Conservation (phyloP, 2,329 filamentous ascomycete species). For the Chrysoporthe deuterocubensis region DNA sequence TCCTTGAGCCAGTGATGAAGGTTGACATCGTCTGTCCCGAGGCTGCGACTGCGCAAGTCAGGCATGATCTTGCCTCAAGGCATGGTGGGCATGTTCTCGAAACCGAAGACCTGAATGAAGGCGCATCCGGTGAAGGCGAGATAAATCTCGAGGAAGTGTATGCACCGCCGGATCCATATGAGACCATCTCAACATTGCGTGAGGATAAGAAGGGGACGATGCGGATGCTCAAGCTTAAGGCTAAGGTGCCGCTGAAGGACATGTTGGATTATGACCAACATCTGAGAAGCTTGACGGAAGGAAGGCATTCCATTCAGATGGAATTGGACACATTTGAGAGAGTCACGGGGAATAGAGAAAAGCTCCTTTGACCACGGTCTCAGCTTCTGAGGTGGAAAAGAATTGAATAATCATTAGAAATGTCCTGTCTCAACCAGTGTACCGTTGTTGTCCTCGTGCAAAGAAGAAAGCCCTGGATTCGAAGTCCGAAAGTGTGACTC, state of each 20-base stretch:
- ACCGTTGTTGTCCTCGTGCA: neutral
- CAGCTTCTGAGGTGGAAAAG: neutral
- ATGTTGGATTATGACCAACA: conserved; percentile 96
- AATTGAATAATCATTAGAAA: neutral
- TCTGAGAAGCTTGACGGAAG: conserved; percentile 84
- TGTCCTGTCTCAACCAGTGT: neutral
- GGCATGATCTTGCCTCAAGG: conserved; percentile 77
- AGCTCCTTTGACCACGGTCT: conserved; percentile 42
- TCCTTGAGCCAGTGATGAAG: conserved; percentile 95
- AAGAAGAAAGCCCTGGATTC: neutral
- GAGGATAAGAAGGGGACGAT: conserved; percentile 52
- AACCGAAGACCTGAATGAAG: conserved; percentile 58
- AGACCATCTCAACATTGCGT: conserved; percentile 60
- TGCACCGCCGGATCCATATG: conserved; percentile 83
- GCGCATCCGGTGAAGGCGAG: conserved; percentile 34
- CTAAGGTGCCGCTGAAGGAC: conserved; percentile 89
- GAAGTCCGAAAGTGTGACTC: neutral
- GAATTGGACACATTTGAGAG: conserved; percentile 61
- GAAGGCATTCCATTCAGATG: conserved; percentile 68
- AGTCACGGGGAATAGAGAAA: conserved; percentile 60
- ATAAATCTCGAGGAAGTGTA: conserved; percentile 82
- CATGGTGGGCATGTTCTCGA: conserved; percentile 78
- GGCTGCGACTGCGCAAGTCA: conserved; percentile 75
- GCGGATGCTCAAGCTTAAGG: conserved; percentile 70
- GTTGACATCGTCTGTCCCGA: conserved; percentile 87